Percentiles rank a stretch among this genome's conserved stretches.
Evolutionary conservation across 169 alveolate species (phyloP).

Genomic region (Eimeria falciformis): DNA sequence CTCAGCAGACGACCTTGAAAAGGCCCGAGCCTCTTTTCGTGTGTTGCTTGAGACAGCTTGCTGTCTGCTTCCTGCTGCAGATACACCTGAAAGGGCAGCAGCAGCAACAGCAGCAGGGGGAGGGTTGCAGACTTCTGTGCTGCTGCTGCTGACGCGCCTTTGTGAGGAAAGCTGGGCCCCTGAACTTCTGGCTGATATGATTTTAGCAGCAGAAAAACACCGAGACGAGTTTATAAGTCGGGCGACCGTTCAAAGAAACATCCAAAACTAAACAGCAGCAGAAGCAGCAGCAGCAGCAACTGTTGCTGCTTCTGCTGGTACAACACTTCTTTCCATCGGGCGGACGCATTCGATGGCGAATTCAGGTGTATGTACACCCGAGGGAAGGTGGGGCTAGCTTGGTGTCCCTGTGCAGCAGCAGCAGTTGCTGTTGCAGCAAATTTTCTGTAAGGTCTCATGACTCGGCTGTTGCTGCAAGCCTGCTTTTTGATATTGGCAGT

Average conservation of each 20-base stretch:
- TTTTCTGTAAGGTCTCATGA: no score
- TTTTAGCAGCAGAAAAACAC: conserved; percentile 20
- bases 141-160: conserved; percentile 29
- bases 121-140: conserved; percentile 22
- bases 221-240: conserved; percentile 1
- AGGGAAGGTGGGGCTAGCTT: no score
- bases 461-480: no score
- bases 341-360: not conserved
- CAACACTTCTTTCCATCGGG: not conserved
- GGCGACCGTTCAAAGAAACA: no score
- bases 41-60: conserved; percentile 22
- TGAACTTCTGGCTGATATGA: not conserved
- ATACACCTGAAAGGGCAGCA: not conserved
- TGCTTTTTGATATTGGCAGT: no score
- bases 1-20: conserved; percentile 1
- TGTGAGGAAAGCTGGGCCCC: conserved; percentile 41
- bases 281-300: not conserved
- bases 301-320: not conserved
- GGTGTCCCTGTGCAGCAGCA: no score
- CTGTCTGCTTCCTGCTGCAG: conserved; percentile 1
- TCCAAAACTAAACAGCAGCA: not conserved
- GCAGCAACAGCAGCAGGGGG: conserved; percentile 3
- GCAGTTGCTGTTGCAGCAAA: no score
- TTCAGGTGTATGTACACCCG: no score
- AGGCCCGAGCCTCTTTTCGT: conserved; percentile 30